These are phyloP conservation scores for Fusarium algeriense DNA, from an alignment of 2,329 filamentous ascomycete genomes.

Conservation along the genomic window DNA sequence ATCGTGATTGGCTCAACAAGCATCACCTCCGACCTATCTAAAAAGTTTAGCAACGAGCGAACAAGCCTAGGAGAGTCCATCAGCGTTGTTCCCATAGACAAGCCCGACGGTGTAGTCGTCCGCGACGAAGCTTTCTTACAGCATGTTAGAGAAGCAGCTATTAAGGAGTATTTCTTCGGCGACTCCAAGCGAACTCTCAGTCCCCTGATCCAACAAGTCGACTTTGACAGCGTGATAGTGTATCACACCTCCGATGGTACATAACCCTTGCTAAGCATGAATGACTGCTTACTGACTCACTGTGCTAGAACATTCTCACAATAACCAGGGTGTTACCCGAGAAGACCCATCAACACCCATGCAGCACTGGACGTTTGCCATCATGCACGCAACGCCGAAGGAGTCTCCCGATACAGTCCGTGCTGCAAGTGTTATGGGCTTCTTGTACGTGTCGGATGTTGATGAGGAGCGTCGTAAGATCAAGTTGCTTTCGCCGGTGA, in stretches of 20 bases:
- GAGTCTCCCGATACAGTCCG: constrained; percentile 80
- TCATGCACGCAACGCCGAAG: constrained; percentile 80
- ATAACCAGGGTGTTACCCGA: constrained; percentile 66
- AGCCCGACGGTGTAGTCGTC: constrained; percentile 86
- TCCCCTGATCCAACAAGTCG: constrained; percentile 87
- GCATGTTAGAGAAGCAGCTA: constrained; percentile 77
- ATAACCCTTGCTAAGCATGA: constrained; percentile 41
- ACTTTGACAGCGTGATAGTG: constrained; percentile 79
- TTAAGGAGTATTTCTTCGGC: constrained; percentile 96
- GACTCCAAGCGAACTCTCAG: constrained; percentile 80
- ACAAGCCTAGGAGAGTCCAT: constrained; percentile 75
- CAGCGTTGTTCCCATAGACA: constrained; percentile 81
- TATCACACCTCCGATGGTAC: constrained; percentile 76
- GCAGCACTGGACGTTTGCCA: constrained; percentile 84
- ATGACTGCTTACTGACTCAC: constrained; percentile 20
- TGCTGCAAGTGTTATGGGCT: constrained; percentile 88
- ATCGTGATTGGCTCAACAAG: constrained; percentile 84
- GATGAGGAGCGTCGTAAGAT: constrained; percentile 86
- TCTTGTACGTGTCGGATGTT: constrained; percentile 91
- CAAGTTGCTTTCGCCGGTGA: constrained; percentile 85
- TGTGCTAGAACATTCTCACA: constrained; percentile 48
- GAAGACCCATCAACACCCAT: constrained; percentile 75
- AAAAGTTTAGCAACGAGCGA: constrained; percentile 71
- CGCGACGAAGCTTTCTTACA: constrained; percentile 81
- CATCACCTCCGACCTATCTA: constrained; percentile 79